phyloP scores from a whole-genome alignment of 768 basidiomycete species.

The Lactarius psammicola region DNA sequence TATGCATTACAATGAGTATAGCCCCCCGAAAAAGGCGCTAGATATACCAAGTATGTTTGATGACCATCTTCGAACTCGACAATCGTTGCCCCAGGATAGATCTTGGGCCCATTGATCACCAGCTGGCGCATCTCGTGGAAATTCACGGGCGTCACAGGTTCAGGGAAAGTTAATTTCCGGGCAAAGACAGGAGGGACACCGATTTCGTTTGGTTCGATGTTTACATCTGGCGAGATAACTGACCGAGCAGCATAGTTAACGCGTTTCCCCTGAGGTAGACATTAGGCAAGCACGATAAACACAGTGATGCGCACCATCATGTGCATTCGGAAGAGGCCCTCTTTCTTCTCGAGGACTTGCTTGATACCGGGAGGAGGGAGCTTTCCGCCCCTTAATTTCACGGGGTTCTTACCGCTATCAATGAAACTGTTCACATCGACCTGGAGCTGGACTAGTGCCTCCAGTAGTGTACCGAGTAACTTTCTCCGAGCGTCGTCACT shows the following conservation, averaged over 20 bases:
- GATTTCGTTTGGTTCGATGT: constrained; percentile 98
- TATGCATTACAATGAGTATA: constrained; percentile 34
- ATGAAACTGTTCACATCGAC: constrained; percentile 95
- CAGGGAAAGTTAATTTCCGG: constrained; percentile 93
- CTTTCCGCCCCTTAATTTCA: constrained; percentile 80
- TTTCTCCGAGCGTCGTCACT: constrained; percentile 53
- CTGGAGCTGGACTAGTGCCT: constrained; percentile 85
- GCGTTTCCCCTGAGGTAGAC: constrained; percentile 78
- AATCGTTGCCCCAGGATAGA: constrained; percentile 90
- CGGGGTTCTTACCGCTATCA: constrained; percentile 94
- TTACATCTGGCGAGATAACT: constrained; percentile 99
- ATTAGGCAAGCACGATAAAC: constrained; percentile 13
- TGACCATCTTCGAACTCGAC: constrained; percentile 95
- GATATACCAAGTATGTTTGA: constrained; percentile 72
- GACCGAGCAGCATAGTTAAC: constrained; percentile 99
- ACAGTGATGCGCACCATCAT: constrained; percentile 80
- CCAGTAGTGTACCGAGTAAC: constrained; percentile 68
- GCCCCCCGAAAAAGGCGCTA: constrained; percentile 5
- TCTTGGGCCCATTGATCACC: constrained; percentile 87
- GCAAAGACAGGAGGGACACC: constrained; percentile 98
- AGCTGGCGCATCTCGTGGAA: constrained; percentile 83
- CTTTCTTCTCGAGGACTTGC: constrained; percentile 97
- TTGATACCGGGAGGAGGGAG: constrained; percentile 92
- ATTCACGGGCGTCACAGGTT: constrained; percentile 92
- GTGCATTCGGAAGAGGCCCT: constrained; percentile 94